These are phyloP conservation scores for Hansenula anomala DNA, from an alignment of 1,139 yeast genomes.

Conservation along the genomic window DNA sequence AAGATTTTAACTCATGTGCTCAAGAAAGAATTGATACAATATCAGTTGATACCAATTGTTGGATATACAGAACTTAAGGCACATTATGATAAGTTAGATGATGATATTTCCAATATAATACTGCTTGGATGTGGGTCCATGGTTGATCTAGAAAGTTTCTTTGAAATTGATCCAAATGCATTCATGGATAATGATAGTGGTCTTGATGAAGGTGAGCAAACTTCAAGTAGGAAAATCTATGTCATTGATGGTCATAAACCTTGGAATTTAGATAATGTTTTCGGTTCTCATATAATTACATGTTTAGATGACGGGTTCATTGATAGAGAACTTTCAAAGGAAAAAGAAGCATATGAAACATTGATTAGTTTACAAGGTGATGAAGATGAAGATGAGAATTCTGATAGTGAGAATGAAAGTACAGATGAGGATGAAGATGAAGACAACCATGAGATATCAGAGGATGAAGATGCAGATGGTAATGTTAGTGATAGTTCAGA, in stretches of 20 bases:
- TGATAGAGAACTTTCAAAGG: slow-evolving; percentile 47
- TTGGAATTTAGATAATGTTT: slow-evolving; percentile 90
- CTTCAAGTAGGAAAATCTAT: slow-evolving; percentile 52
- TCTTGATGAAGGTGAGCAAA: slow-evolving; percentile 21
- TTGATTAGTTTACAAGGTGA: slow-evolving; percentile 33
- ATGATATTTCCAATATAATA: slow-evolving; percentile 71
- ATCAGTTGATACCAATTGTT: slow-evolving; percentile 88
- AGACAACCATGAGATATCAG: slow-evolving; percentile 16
- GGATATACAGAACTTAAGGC: slow-evolving; percentile 77
- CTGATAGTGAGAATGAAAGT: slow-evolving; percentile 26
- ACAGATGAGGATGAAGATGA: slow-evolving; percentile 27
- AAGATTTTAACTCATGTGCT: slow-evolving; percentile 67
- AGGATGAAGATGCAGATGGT: slow-evolving; percentile 33
- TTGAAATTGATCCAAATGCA: slow-evolving; percentile 58
- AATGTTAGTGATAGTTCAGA: slow-evolving; percentile 25
- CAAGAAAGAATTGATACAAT: slow-evolving; percentile 79
- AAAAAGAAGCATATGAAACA: slow-evolving; percentile 50
- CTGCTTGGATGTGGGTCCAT: slow-evolving; percentile 95
- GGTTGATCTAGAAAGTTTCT: slow-evolving; percentile 76
- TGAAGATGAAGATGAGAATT: slow-evolving; percentile 24
- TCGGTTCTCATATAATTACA: slow-evolving; percentile 74
- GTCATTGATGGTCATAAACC: slow-evolving; percentile 92
- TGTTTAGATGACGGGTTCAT: slow-evolving; percentile 88
- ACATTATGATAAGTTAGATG: slow-evolving; percentile 63
- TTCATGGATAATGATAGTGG: slow-evolving; percentile 25